A percentile compares a stretch with the other conserved stretches of the same genome.
Conservation (phyloP, 2,329 filamentous ascomycete genomes). For the Fusarium mangiferae region DNA sequence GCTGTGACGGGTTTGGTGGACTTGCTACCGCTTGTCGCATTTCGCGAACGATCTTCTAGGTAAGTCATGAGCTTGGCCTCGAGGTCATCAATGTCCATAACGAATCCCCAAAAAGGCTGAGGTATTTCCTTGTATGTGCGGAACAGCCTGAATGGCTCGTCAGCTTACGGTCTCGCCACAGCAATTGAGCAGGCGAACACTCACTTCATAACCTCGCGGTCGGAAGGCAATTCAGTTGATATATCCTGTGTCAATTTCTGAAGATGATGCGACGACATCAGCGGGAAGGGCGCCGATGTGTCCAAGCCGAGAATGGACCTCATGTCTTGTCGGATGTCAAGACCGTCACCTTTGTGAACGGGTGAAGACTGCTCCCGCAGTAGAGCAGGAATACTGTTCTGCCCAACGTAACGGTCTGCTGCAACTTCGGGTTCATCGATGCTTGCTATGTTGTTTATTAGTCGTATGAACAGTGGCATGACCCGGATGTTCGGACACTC, state of each 20-base stretch:
- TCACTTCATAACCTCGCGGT: slow-evolving; percentile 74
- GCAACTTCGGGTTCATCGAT: slow-evolving; percentile 66
- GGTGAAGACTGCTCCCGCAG: slow-evolving; percentile 69
- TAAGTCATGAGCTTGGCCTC: slow-evolving; percentile 73
- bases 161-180: neutral
- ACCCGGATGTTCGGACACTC: slow-evolving; percentile 23
- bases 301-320: slow-evolving; percentile 73
- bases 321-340: slow-evolving; percentile 72
- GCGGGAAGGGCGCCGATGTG: slow-evolving; percentile 72
- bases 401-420: slow-evolving; percentile 69
- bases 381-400: slow-evolving; percentile 75
- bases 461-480: slow-evolving; percentile 16
- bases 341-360: slow-evolving; percentile 61
- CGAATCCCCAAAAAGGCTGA: slow-evolving; percentile 75
- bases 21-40: slow-evolving; percentile 58
- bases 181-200: slow-evolving; percentile 38
- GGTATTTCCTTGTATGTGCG: slow-evolving; percentile 74
- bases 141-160: slow-evolving; percentile 61
- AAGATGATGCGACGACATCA: slow-evolving; percentile 73
- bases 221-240: slow-evolving; percentile 69
- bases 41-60: slow-evolving; percentile 70
- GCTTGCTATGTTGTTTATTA: slow-evolving; percentile 49
- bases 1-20: slow-evolving; percentile 66
- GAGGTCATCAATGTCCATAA: slow-evolving; percentile 73
- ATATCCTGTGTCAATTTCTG: slow-evolving; percentile 70